Base-by-base conservation (phyloP, 257 asterid species). In the Scutellaria baicalensis region DNA sequence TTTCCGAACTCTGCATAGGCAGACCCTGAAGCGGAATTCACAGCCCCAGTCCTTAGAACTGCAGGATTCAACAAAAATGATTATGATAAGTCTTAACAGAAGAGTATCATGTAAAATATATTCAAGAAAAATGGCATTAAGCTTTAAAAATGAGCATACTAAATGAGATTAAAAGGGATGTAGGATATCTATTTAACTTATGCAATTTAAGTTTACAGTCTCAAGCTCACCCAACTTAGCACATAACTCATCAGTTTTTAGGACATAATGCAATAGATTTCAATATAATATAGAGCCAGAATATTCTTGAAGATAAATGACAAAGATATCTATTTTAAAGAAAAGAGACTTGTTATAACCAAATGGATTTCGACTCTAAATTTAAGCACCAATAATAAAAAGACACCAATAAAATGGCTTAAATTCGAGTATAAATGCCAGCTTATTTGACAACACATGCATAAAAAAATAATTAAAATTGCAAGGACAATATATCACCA, bases 1-100 rank as follows among this genome's bases (percentile, higher is more conserved):
- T 78, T 89, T 57, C 97, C 97, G 74, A 94, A 86, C 80, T 94
- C 99, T 5, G 96, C 97, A 82, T 91, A 94, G 64, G 99, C 99
- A 55, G 99, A 94, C 18, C 99, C 99, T 40, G 99, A 86, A 66
- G 99, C 97, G 36, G 97, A 88, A 76, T 79, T 94, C 59, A 88
- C 97, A 0, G 99, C 91, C 49, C 92, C 91, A n/a, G 96, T 89
- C 87, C 86, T 86, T 65, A 94, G 74, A 85, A 80, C 97, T 93
- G 93, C 77, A 82, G 23, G 73, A 23, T 35, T 48, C 57, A 76
- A 50, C 51, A 63, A 75, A 38, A 59, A 68, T 18, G 13, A 44
- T 62, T 49, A 39, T 43, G 16, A 47, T 38, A 33, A 73, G 33
- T 59, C 56, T 55, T 45, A 55, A 9, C 31, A 58, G 59, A 27